Percentiles rank a stretch among this genome's conserved stretches.
These are phyloP conservation scores for Blastomyces emzantsi DNA, from an alignment of 2,329 filamentous ascomycete species.

Conservation along the genomic window DNA sequence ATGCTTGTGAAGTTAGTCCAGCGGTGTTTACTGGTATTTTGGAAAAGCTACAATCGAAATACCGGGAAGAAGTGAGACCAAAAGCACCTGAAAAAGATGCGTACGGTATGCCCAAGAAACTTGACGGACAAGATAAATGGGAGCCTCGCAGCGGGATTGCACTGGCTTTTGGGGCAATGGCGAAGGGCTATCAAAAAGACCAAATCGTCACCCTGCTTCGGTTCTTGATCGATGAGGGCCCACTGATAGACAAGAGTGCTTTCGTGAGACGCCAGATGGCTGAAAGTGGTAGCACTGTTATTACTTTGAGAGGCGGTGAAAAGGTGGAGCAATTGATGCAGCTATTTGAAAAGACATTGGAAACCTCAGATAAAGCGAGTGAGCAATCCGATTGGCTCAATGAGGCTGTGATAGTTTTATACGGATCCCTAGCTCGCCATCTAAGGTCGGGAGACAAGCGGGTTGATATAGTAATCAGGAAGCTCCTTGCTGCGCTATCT, in stretches of 20 bases:
- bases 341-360: conserved; percentile 81
- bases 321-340: conserved; percentile 87
- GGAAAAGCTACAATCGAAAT: conserved; percentile 57
- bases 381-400: conserved; percentile 82
- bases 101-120: conserved; percentile 89
- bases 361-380: conserved; percentile 71
- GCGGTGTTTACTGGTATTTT: conserved; percentile 55
- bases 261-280: conserved; percentile 83
- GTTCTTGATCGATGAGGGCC: conserved; percentile 78
- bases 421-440: conserved; percentile 86
- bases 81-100: conserved; percentile 77
- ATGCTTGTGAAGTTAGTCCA: conserved; percentile 56
- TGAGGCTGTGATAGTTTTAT: conserved; percentile 95
- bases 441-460: conserved; percentile 75
- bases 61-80: conserved; percentile 71
- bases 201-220: conserved; percentile 69
- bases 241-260: conserved; percentile 71
- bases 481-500: conserved; percentile 75
- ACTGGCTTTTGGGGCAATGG: conserved; percentile 74
- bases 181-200: conserved; percentile 56
- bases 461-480: conserved; percentile 77
- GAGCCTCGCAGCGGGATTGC: conserved; percentile 84
- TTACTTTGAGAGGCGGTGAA: conserved; percentile 68
- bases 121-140: conserved; percentile 82
- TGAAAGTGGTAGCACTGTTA: conserved; percentile 73